These are phyloP conservation scores for Saccharomycopsis sp. DNA, from an alignment of 805 yeast species.

Conservation along the genomic window DNA sequence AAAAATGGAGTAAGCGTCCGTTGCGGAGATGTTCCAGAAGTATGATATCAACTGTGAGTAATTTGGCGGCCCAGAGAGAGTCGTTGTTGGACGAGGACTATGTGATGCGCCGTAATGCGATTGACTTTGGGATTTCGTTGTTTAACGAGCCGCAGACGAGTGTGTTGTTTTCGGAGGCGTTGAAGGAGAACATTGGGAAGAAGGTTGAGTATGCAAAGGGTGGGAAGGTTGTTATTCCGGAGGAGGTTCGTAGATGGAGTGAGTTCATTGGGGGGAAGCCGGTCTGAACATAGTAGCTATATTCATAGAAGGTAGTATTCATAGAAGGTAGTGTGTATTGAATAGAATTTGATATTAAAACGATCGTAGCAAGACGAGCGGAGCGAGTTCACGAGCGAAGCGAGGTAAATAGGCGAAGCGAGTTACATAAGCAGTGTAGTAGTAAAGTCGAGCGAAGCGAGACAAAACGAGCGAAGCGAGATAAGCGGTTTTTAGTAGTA, in stretches of 20 bases:
- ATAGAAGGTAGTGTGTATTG: too few species aligned
- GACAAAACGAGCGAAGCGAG: too few species aligned
- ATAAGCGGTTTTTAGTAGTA: too few species aligned
- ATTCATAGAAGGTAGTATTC: too few species aligned
- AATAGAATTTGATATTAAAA: too few species aligned
- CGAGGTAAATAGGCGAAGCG: too few species aligned
- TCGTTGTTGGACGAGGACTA: slow-evolving; percentile 81
- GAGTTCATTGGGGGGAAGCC: slow-evolving; percentile 95
- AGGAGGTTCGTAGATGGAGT: slow-evolving; percentile 93
- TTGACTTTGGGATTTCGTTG: slow-evolving; percentile 93
- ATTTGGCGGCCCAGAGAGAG: slow-evolving; percentile 85
- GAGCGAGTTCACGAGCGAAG: too few species aligned
- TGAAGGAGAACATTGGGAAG: slow-evolving; percentile 61
- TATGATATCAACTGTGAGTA: slow-evolving; percentile 81
- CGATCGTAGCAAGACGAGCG: too few species aligned
- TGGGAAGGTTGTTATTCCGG: slow-evolving; percentile 53
- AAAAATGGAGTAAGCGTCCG: slow-evolving; percentile 91
- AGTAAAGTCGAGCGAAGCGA: too few species aligned
- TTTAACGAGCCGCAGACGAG: slow-evolving; percentile 92
- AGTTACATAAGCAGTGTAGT: too few species aligned
- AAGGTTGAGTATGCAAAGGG: slow-evolving; percentile 24
- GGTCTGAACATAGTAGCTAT: too few species aligned
- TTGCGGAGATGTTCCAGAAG: slow-evolving; percentile 87
- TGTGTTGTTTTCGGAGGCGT: slow-evolving; percentile 76
- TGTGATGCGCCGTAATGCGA: slow-evolving; percentile 98